Conservation (phyloP, 2,329 filamentous ascomycete species). For the Intubia oerlemansii region DNA sequence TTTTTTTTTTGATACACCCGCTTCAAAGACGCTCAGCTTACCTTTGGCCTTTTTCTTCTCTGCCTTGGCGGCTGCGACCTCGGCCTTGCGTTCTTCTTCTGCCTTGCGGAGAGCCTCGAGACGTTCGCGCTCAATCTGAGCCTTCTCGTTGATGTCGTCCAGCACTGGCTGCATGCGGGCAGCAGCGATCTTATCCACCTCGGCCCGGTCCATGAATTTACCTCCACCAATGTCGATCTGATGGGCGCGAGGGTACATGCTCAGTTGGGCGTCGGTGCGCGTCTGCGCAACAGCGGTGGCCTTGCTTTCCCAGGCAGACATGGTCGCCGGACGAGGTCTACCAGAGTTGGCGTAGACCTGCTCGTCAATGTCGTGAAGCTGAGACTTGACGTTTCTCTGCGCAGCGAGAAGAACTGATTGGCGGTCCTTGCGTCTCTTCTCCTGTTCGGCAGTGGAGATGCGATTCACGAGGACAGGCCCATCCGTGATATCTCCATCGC, state of each 20-base stretch:
- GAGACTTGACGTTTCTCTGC: constrained; percentile 65
- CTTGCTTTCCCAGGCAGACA: constrained; percentile 61
- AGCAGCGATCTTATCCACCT: constrained; percentile 61
- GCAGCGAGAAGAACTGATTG: constrained; percentile 57
- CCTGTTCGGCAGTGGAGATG: constrained; percentile 15
- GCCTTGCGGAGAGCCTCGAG: constrained; percentile 41
- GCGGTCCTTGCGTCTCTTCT: constrained; percentile 56
- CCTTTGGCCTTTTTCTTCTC: constrained; percentile 14
- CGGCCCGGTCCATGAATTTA: constrained; percentile 55
- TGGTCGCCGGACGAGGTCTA: constrained; percentile 43
- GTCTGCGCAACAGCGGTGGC: constrained; percentile 47
- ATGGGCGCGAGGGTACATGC: constrained; percentile 24
- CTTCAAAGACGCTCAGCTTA: constrained; percentile 20
- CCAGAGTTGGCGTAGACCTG: constrained; percentile 59
- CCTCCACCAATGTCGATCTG: constrained; percentile 58
- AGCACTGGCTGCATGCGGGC: constrained; percentile 62
- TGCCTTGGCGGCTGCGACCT: constrained; percentile 20
- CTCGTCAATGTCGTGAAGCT: constrained; percentile 63
- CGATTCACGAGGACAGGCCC: constrained; percentile 56
- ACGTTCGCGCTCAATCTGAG: constrained; percentile 48
- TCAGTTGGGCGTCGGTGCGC: constrained; percentile 37
- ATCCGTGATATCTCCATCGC: constrained; percentile 38
- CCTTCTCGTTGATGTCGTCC: constrained; percentile 65
- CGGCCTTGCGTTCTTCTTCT: constrained; percentile 24
- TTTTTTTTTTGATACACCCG: not conserved